A percentile compares a stretch with the other conserved stretches of the same genome.
phyloP scores from a whole-genome alignment of 2,329 filamentous ascomycete genomes.

The Mycosphaerella arachidis region DNA sequence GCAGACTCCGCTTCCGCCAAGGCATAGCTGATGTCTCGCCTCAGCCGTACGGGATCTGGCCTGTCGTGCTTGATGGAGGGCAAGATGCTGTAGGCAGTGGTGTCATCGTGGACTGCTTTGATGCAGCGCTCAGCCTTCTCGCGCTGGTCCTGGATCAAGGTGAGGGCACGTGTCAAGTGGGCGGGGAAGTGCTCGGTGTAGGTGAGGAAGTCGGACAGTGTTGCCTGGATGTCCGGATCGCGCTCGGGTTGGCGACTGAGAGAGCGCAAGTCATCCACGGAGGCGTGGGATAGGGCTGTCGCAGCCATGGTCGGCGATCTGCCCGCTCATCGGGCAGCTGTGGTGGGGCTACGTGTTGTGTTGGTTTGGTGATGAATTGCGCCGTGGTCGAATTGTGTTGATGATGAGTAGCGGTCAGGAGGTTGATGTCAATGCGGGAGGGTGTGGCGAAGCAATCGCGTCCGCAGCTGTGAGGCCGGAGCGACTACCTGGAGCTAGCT shows the following conservation, averaged over 20 bases:
- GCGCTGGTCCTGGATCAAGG: conserved; percentile 54
- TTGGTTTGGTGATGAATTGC: background rate
- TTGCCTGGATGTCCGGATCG: conserved; percentile 62
- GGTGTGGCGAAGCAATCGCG: background rate
- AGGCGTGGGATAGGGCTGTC: conserved; percentile 19
- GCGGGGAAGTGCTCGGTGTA: conserved; percentile 66
- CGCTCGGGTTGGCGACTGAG: conserved; percentile 31
- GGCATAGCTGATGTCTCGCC: conserved; percentile 53
- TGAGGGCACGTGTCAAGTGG: conserved; percentile 59
- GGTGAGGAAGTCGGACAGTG: conserved; percentile 63
- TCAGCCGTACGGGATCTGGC: conserved; percentile 50
- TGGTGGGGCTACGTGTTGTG: background rate
- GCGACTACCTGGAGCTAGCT: background rate
- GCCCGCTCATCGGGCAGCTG: background rate
- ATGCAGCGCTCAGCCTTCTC: conserved; percentile 41
- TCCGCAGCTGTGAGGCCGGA: background rate
- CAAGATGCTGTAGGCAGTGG: conserved; percentile 46
- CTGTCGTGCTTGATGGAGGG: conserved; percentile 47
- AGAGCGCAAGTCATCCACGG: conserved; percentile 29
- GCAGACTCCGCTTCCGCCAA: conserved; percentile 33
- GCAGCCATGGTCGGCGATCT: conserved; percentile 15
- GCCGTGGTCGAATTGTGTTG: background rate
- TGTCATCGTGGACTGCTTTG: conserved; percentile 45
- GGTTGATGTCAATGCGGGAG: background rate
- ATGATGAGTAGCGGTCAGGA: background rate